These are phyloP conservation scores for Isabelozyma heimii DNA, from an alignment of 805 yeast species.

Conservation along the genomic window DNA sequence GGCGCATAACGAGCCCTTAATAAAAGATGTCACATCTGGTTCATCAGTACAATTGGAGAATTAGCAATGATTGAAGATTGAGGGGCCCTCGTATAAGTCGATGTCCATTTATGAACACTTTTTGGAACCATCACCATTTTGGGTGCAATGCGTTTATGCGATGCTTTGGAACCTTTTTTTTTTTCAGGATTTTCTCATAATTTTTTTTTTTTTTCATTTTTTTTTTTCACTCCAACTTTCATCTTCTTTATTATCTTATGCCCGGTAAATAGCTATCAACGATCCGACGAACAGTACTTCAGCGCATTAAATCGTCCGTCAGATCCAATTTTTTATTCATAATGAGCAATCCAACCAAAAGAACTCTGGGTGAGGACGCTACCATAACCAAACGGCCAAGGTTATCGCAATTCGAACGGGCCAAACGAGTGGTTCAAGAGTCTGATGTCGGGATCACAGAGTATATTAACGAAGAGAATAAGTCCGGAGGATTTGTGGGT, in stretches of 20 bases:
- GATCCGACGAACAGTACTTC: neutral
- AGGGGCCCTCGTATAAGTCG: too few species aligned
- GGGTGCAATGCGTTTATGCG: too few species aligned
- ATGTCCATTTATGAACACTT: too few species aligned
- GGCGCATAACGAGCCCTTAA: too few species aligned
- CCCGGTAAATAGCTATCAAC: neutral
- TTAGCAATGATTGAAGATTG: too few species aligned
- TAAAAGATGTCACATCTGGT: too few species aligned
- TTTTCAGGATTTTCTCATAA: neutral
- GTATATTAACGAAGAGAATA: slow-evolving; percentile 49
- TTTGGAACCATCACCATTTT: too few species aligned
- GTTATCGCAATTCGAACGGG: slow-evolving; percentile 10
- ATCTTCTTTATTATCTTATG: neutral
- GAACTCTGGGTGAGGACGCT: neutral
- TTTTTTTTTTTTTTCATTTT: neutral
- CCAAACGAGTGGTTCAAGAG: slow-evolving; percentile 55
- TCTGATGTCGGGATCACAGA: slow-evolving; percentile 84
- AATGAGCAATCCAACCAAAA: neutral
- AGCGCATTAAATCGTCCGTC: neutral
- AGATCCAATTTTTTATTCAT: neutral
- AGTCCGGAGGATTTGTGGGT: slow-evolving; percentile 65
- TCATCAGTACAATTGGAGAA: too few species aligned
- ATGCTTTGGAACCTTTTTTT: too few species aligned
- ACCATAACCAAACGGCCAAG: neutral
- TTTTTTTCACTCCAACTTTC: neutral